Percentiles rank a stretch among this genome's conserved stretches.
phyloP scores from a whole-genome alignment of 75 land plant species.

The Larix kaempferi region DNA sequence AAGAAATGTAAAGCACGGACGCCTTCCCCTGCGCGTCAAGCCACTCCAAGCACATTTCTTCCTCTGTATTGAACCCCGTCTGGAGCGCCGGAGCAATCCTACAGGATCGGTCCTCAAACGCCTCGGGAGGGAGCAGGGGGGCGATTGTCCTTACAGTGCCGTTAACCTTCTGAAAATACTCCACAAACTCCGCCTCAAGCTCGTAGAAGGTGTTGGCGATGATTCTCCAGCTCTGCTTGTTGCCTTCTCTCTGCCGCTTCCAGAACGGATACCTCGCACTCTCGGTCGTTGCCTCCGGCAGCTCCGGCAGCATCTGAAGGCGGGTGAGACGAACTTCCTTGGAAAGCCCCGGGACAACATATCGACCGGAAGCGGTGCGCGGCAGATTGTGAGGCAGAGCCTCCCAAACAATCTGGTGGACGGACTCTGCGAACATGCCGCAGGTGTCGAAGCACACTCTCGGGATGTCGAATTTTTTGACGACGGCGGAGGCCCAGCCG shows the following conservation, averaged over 20 bases:
- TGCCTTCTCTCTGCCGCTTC: conserved; percentile 1
- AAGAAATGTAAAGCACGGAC: conserved; percentile 20
- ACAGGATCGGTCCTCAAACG: background rate
- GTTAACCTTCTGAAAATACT: conserved; percentile 1
- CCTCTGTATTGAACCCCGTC: background rate
- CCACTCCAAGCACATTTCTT: background rate
- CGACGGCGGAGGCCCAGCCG: background rate
- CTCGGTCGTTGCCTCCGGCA: background rate
- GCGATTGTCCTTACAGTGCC: background rate
- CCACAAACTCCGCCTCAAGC: background rate
- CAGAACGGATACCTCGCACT: background rate
- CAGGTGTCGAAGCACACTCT: background rate
- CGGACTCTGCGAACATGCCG: conserved; percentile 1
- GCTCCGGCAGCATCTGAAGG: background rate
- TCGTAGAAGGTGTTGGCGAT: conserved; percentile 1
- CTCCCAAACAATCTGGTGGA: conserved; percentile 7
- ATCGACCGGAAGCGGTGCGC: background rate
- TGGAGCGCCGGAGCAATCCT: background rate
- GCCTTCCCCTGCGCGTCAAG: conserved; percentile 6
- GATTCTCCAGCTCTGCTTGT: background rate
- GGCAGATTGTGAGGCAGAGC: background rate
- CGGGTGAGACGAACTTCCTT: background rate
- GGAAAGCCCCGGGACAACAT: background rate
- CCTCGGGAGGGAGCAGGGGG: background rate
- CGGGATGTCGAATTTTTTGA: background rate